A percentile compares a stretch with the other conserved stretches of the same genome.
These are phyloP conservation scores for Mycena indigotica DNA, from an alignment of 768 basidiomycete species.

Conservation along the genomic window DNA sequence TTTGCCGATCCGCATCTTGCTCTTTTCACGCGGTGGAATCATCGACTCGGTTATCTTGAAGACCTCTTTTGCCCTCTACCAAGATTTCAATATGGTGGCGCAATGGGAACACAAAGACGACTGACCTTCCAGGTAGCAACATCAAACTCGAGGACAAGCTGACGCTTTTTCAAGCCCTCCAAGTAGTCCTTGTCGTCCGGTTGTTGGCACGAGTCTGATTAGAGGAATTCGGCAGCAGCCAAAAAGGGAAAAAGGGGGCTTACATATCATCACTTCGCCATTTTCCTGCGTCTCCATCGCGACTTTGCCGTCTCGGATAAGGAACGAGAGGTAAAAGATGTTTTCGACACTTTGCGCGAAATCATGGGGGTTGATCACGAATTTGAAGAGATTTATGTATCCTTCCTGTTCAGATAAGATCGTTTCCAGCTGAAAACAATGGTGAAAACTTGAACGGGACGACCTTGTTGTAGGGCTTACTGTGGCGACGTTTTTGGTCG, in stretches of 20 bases:
- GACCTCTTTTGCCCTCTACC: constrained; percentile 81
- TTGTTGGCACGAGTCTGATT: constrained; percentile 61
- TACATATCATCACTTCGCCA: constrained; percentile 78
- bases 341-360: constrained; percentile 97
- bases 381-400: constrained; percentile 76
- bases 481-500: constrained; percentile 78
- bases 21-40: constrained; percentile 74
- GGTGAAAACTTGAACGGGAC: background rate
- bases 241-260: constrained; percentile 28
- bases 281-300: constrained; percentile 68
- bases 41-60: constrained; percentile 77
- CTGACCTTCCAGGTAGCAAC: constrained; percentile 85
- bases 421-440: constrained; percentile 56
- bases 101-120: constrained; percentile 2
- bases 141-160: constrained; percentile 91
- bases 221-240: background rate
- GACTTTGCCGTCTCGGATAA: constrained; percentile 83
- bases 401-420: constrained; percentile 53
- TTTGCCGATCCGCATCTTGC: constrained; percentile 55
- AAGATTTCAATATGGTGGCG: background rate
- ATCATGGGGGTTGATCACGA: constrained; percentile 86
- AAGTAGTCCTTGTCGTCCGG: constrained; percentile 66
- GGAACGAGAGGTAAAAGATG: constrained; percentile 91
- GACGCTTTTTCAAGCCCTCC: constrained; percentile 69
- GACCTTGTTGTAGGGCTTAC: constrained; percentile 43